These are phyloP conservation scores for Omphalotus olearius DNA, from an alignment of 1,284 basidiomycete genomes.

Conservation along the genomic window DNA sequence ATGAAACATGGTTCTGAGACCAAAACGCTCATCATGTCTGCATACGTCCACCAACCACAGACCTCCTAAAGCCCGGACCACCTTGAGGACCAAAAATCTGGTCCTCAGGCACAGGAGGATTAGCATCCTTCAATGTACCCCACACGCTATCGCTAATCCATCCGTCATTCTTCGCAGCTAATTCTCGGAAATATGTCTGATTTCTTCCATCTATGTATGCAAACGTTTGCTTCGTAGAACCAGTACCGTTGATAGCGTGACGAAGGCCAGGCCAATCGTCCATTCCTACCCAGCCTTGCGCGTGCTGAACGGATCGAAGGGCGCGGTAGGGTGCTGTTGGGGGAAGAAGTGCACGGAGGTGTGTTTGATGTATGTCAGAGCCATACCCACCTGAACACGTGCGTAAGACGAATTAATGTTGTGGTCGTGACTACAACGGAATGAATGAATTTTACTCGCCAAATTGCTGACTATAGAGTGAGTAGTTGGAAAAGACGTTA, in stretches of 20 bases:
- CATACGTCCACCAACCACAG: background rate
- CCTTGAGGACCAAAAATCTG: slow-evolving; percentile 30
- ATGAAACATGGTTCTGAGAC: too few species aligned
- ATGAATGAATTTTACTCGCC: slow-evolving; percentile 29
- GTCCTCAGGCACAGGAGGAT: slow-evolving; percentile 28
- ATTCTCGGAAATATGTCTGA: slow-evolving; percentile 30
- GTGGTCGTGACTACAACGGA: too few species aligned
- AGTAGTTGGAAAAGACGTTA: slow-evolving; percentile 32
- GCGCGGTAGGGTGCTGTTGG: slow-evolving; percentile 25
- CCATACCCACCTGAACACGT: slow-evolving; percentile 30
- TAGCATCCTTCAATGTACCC: slow-evolving; percentile 28
- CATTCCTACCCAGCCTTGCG: slow-evolving; percentile 32
- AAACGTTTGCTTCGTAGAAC: slow-evolving; percentile 31
- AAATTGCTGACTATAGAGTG: slow-evolving; percentile 25
- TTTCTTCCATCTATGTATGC: slow-evolving; percentile 28
- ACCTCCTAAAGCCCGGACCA: slow-evolving; percentile 28
- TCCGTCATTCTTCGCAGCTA: slow-evolving; percentile 33
- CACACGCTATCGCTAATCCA: slow-evolving; percentile 33
- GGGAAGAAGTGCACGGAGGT: slow-evolving; percentile 27
- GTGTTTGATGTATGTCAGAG: slow-evolving; percentile 31
- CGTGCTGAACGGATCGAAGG: slow-evolving; percentile 29
- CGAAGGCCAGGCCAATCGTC: slow-evolving; percentile 33
- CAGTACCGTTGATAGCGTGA: slow-evolving; percentile 34
- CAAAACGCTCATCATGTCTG: background rate
- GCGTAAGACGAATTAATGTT: too few species aligned